Evolutionary conservation across 2,329 filamentous ascomycete genomes (phyloP).

Genomic region (Aspergillus chevalieri): DNA sequence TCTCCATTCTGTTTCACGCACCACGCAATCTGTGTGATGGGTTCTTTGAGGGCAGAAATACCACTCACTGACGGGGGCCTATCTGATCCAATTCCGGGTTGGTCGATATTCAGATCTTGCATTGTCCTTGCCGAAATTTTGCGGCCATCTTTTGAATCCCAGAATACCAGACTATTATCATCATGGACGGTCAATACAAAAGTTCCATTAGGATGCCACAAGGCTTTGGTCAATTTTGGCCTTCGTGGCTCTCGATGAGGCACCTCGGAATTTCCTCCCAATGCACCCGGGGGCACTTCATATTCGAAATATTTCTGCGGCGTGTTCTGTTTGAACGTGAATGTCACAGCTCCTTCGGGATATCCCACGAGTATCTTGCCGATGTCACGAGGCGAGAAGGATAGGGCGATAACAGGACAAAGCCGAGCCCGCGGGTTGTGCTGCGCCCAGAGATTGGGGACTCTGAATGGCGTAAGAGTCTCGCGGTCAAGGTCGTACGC

Average conservation of each 20-base stretch:
- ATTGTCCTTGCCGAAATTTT: constrained; percentile 78
- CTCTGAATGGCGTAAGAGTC: constrained; percentile 66
- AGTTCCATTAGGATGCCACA: constrained; percentile 93
- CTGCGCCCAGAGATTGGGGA: constrained; percentile 82
- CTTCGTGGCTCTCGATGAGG: constrained; percentile 57
- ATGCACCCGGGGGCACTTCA: constrained; percentile 70
- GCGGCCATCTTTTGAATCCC: constrained; percentile 85
- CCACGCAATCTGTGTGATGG: constrained; percentile 76
- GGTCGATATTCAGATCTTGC: constrained; percentile 66
- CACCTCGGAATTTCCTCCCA: constrained; percentile 65
- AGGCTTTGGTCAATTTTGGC: constrained; percentile 71
- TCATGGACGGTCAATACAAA: constrained; percentile 84
- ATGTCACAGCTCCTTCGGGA: constrained; percentile 76
- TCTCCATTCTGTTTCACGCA: constrained; percentile 92
- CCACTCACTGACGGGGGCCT: constrained; percentile 41
- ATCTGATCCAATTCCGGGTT: constrained; percentile 48
- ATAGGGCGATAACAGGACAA: constrained; percentile 65
- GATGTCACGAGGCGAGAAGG: constrained; percentile 85
- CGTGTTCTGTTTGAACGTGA: constrained; percentile 88
- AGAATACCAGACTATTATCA: constrained; percentile 86
- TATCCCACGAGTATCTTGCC: constrained; percentile 91
- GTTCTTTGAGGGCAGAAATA: constrained; percentile 59
- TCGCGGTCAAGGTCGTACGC: constrained; percentile 91
- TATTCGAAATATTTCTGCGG: constrained; percentile 77
- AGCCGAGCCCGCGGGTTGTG: constrained; percentile 61